Conservation (phyloP, 495 filamentous ascomycete genomes). For the Hyaloscypha finlandica region DNA sequence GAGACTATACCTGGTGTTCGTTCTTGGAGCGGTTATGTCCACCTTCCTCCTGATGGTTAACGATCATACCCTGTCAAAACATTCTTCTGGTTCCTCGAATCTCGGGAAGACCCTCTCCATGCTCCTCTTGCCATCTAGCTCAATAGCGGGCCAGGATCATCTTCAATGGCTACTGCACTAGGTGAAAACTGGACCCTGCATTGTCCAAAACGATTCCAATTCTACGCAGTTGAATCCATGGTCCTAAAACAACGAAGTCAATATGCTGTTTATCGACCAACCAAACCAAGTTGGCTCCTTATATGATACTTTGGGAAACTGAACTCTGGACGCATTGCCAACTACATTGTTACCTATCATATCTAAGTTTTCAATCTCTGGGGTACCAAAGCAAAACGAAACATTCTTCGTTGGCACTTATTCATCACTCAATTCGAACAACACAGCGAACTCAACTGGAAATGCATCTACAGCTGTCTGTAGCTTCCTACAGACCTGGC, state of each 20-base stretch:
- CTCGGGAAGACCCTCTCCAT: conserved; percentile 46
- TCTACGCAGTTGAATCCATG: conserved; percentile 53
- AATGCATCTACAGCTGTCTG: too few relatives aligned
- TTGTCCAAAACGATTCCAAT: conserved; percentile 50
- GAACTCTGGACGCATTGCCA: not conserved
- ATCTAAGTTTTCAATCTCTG: conserved; percentile 36
- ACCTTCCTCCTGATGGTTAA: conserved; percentile 37
- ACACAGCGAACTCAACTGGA: too few relatives aligned
- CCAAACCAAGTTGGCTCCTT: conserved; percentile 63
- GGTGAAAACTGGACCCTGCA: conserved; percentile 49
- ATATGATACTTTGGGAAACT: conserved; percentile 45
- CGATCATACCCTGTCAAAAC: conserved; percentile 50
- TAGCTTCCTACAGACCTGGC: too few relatives aligned
- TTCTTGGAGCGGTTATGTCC: conserved; percentile 51
- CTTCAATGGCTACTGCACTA: too few relatives aligned
- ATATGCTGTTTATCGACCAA: conserved; percentile 66
- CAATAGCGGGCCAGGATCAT: conserved; percentile 52
- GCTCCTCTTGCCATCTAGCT: conserved; percentile 56
- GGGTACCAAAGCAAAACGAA: conserved; percentile 28
- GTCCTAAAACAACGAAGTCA: conserved; percentile 62
- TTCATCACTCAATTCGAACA: conserved; percentile 7
- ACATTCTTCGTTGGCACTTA: conserved; percentile 27
- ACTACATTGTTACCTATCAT: not conserved
- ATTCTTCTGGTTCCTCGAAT: conserved; percentile 57
- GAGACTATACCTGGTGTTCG: conserved; percentile 54